Percentiles rank a stretch among this genome's conserved stretches.
Conservation (phyloP, 768 basidiomycete species). For the Hydnomerulius pinastri region DNA sequence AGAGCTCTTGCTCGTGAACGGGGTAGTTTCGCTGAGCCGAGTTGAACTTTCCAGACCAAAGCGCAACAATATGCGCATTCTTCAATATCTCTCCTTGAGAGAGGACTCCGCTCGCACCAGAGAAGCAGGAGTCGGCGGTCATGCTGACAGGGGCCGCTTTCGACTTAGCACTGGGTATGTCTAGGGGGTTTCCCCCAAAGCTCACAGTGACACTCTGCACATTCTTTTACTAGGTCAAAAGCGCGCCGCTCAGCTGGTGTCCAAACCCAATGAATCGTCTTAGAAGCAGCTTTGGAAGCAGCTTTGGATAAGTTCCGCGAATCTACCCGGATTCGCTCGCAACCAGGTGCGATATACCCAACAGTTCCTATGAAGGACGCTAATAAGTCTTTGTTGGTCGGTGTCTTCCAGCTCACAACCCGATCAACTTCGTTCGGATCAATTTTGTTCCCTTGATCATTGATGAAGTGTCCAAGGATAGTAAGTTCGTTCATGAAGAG, state of each 20-base stretch:
- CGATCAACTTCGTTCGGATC: slow-evolving; percentile 46
- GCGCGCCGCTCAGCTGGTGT: slow-evolving; percentile 31
- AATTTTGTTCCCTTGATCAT: slow-evolving; percentile 40
- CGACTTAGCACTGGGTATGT: slow-evolving; percentile 13
- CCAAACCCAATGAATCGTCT: slow-evolving; percentile 24
- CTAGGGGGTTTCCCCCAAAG: slow-evolving; percentile 20
- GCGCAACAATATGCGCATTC: slow-evolving; percentile 19
- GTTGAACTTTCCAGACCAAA: slow-evolving; percentile 31
- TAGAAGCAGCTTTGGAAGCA: slow-evolving; percentile 18
- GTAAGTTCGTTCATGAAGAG: slow-evolving; percentile 33
- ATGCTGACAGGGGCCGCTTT: slow-evolving; percentile 17
- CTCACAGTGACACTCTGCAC: slow-evolving; percentile 18
- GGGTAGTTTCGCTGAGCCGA: slow-evolving; percentile 35
- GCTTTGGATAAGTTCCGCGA: slow-evolving; percentile 35
- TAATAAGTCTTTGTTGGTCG: slow-evolving; percentile 35
- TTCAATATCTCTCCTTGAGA: slow-evolving; percentile 22
- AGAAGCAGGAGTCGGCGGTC: slow-evolving; percentile 23
- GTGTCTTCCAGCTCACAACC: slow-evolving; percentile 37
- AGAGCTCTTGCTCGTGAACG: slow-evolving; percentile 40
- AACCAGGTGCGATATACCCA: slow-evolving; percentile 37
- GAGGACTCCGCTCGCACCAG: slow-evolving; percentile 20
- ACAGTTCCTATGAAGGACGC: slow-evolving; percentile 35
- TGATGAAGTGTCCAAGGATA: slow-evolving; percentile 39
- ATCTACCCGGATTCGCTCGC: slow-evolving; percentile 35
- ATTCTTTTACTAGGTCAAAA: slow-evolving; percentile 31